These are phyloP conservation scores for Corynespora cassiicola DNA, from an alignment of 2,329 filamentous ascomycete genomes.

Conservation along the genomic window DNA sequence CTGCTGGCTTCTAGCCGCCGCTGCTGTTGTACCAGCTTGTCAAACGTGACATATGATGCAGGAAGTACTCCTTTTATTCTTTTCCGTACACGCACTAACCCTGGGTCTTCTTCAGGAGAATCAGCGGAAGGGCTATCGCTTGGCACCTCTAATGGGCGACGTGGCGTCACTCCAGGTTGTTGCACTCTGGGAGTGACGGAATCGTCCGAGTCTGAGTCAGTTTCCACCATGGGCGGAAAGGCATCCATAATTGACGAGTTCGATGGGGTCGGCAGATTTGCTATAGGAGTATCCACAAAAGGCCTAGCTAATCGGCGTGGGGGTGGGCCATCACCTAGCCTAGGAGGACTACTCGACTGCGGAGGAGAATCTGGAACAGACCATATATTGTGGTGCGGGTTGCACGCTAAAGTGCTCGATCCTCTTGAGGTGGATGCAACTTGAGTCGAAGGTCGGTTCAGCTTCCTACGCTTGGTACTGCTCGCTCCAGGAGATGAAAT, in stretches of 20 bases:
- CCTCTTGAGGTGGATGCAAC: conserved; percentile 9
- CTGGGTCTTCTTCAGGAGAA: conserved; percentile 31
- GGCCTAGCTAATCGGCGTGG: conserved; percentile 8
- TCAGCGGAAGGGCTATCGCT: conserved; percentile 27
- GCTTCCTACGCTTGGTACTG: conserved; percentile 29
- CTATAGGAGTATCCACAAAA: conserved; percentile 10
- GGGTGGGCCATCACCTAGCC: conserved; percentile 10
- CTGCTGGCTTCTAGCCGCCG: conserved; percentile 20
- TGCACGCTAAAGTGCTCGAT: not conserved
- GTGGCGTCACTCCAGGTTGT: conserved; percentile 16
- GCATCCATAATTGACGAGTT: conserved; percentile 37
- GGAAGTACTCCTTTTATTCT: conserved; percentile 57
- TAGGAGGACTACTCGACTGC: conserved; percentile 37
- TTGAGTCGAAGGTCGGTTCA: conserved; percentile 21
- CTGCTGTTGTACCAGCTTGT: conserved; percentile 41
- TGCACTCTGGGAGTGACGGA: conserved; percentile 18
- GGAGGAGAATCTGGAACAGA: conserved; percentile 53
- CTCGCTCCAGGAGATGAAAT: no score
- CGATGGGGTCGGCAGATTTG: conserved; percentile 38
- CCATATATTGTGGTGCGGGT: conserved; percentile 32
- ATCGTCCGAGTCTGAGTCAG: conserved; percentile 35
- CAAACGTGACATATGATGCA: conserved; percentile 56
- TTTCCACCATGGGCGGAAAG: conserved; percentile 14
- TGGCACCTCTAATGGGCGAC: conserved; percentile 21
- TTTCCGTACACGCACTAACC: conserved; percentile 42